Evolutionary conservation across 2,329 filamentous ascomycete species (phyloP), one percentile per base, ranked within the genome.

Genomic region (Elsinoe fawcettii): DNA sequence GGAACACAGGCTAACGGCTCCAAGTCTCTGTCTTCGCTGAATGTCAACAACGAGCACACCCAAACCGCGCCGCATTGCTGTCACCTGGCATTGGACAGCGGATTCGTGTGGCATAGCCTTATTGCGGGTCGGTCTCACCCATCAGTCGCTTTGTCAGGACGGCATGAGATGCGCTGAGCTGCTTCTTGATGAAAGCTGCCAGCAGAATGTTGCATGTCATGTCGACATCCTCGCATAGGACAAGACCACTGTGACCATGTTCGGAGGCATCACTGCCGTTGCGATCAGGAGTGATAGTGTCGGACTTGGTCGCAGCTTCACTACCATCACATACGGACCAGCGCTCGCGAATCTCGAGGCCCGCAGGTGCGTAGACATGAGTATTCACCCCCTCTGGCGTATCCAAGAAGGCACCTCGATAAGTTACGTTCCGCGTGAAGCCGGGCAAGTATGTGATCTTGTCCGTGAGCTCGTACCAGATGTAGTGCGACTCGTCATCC

Each of bases 401-500:
- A 25, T 56, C 54, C 9, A 56, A 27, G 14, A 56, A 56, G 16
- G 37, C 54, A 22, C 39, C 54, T n/a, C 18, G 41, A 20, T 56
- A 56, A 6, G 54, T 46, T n/a, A 56, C 54, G 20, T 56, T 37
- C 11, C 30, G 18, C 18, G 54, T 27, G 27, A 47, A 32, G 30
- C 54, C 54, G 14, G 54, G 54, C 18, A 56, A 18, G 18, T 56
- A 56, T 25, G 54, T 56, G n/a, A 56, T 56, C 16, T 37, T 43
- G 54, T 56, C 54, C n/a, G 54, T 56, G 9, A 56, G 16, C 30
- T 56, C 54, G 20, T 56, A 56, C 54, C 54, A 56, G 25, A 27
- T 56, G 16, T 49, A 56, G 25, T 56, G 39, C 4, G 54, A 47
- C 41, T 56, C 54, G 41, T 56, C 54, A 23, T 46, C 41, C 4